Percentiles rank a stretch among this genome's conserved stretches.
Evolutionary conservation across 306 rosid genomes (phyloP).

Genomic region (Castanea sativa): DNA sequence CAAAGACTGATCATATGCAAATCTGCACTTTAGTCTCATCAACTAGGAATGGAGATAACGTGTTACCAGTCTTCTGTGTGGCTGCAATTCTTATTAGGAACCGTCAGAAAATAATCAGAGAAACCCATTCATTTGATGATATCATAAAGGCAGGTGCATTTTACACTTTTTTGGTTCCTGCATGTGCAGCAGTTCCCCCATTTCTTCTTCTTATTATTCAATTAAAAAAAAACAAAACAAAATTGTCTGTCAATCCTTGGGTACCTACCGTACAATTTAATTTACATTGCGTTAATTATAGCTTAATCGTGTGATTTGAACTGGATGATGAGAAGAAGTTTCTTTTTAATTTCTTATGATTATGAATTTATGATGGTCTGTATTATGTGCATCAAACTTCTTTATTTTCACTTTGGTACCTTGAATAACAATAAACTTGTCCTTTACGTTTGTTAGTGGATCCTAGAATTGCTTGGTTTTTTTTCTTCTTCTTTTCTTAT

Average conservation of each 20-base stretch:
- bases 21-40: slow-evolving; percentile 50
- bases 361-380: neutral
- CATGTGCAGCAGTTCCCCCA: neutral
- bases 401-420: neutral
- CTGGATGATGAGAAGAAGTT: neutral
- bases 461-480: neutral
- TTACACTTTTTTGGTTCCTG: neutral
- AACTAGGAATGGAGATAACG: slow-evolving; percentile 60
- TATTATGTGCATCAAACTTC: neutral
- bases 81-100: slow-evolving; percentile 83
- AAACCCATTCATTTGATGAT: slow-evolving; percentile 86
- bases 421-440: neutral
- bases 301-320: slow-evolving; percentile 17
- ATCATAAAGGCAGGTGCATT: slow-evolving; percentile 76
- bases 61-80: slow-evolving; percentile 76
- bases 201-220: neutral
- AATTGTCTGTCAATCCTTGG: neutral
- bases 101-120: slow-evolving; percentile 74
- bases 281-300: slow-evolving; percentile 21
- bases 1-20: slow-evolving; percentile 48
- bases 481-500: too few species aligned
- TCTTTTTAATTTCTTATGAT: neutral
- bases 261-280: neutral
- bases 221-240: too few species aligned
- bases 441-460: neutral